Conservation (phyloP, 1,139 yeast species). For the Yamadazyma blattariae region DNA sequence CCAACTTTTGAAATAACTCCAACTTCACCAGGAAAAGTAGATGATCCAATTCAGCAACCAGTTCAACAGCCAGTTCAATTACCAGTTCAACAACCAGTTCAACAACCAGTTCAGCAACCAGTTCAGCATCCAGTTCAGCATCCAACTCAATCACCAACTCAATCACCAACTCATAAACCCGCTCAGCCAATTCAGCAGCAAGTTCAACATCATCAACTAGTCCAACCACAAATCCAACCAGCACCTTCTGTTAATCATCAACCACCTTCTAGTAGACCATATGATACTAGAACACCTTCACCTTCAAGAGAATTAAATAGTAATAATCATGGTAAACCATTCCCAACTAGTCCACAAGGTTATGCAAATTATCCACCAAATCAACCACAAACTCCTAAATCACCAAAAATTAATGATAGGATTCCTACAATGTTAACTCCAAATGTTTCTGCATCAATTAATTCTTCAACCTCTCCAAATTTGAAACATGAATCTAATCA, state of each 20-base stretch:
- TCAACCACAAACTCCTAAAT: conserved; percentile 2
- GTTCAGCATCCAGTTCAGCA: conserved; percentile 1
- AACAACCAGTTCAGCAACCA: not conserved
- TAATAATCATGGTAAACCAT: conserved; percentile 6
- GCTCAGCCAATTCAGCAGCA: conserved; percentile 8
- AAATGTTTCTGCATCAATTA: not conserved
- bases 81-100: conserved; percentile 3
- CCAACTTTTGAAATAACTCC: conserved; percentile 15
- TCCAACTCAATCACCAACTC: conserved; percentile 5
- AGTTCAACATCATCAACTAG: conserved; percentile 1
- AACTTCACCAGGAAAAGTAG: conserved; percentile 6
- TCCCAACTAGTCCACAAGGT: conserved; percentile 8
- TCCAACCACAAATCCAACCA: conserved; percentile 8
- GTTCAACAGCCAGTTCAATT: not conserved
- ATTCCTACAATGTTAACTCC: conserved; percentile 10
- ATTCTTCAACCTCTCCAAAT: not conserved
- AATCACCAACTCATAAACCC: not conserved
- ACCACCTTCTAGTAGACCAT: conserved; percentile 2
- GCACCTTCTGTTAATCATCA: not conserved
- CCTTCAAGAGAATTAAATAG: conserved; percentile 4
- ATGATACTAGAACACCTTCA: conserved; percentile 11
- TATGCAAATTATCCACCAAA: conserved; percentile 4
- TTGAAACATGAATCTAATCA: conserved; percentile 1
- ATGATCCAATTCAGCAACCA: conserved; percentile 8
- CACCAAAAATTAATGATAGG: conserved; percentile 4